Evolutionary conservation across 371 early-diverging fungal species (phyloP).

Genomic region (Zychaea mexicana): DNA sequence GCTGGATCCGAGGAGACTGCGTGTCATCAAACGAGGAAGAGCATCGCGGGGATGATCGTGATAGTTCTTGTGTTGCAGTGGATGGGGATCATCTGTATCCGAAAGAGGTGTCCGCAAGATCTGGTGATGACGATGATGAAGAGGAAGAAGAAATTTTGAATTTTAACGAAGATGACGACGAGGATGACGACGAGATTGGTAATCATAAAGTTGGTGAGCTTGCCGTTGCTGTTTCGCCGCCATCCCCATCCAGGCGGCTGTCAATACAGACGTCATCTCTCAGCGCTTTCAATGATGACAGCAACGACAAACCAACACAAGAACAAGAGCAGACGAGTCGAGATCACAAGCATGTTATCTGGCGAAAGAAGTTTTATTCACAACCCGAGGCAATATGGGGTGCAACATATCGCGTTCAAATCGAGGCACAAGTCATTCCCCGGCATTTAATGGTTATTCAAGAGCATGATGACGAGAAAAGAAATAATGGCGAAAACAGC

Average conservation of each 20-base stretch:
- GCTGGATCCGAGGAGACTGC: constrained; percentile 11
- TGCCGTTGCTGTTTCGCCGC: not conserved
- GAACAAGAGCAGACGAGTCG: not conserved
- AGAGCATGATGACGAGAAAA: constrained; percentile 13
- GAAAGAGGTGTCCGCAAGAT: not conserved
- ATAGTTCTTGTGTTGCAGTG: not conserved
- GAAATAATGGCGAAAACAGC: not conserved
- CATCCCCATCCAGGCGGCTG: not conserved
- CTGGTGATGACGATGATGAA: not conserved
- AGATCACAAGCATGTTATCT: not conserved
- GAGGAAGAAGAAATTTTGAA: not conserved
- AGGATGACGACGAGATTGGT: not conserved
- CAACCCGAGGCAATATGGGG: constrained; percentile 34
- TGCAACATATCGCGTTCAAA: constrained; percentile 33
- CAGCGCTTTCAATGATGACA: not conserved
- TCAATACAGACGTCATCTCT: not conserved
- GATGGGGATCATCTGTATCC: not conserved
- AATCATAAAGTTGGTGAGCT: not conserved
- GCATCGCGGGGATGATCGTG: not conserved
- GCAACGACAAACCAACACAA: not conserved
- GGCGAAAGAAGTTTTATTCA: constrained; percentile 36
- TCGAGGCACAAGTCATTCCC: constrained; percentile 40
- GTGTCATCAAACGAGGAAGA: not conserved
- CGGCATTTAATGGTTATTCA: constrained; percentile 16
- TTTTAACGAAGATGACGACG: not conserved